Evolutionary conservation across 306 rosid genomes (phyloP).

Genomic region (Potentilla sterilis): DNA sequence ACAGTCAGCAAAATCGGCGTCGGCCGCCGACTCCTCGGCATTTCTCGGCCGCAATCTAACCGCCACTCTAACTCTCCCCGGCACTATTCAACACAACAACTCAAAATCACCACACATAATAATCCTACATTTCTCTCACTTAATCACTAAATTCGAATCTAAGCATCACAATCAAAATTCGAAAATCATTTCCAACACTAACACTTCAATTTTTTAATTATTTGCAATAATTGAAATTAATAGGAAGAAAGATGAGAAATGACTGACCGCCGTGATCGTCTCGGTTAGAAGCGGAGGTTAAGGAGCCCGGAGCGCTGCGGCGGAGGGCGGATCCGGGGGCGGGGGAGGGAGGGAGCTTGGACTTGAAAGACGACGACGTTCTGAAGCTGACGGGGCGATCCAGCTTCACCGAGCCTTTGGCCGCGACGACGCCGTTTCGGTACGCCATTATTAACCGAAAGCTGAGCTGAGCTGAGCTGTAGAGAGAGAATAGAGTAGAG

Average conservation of each 20-base stretch:
- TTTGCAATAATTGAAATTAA: not conserved
- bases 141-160: not conserved
- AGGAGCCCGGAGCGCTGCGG: constrained; percentile 37
- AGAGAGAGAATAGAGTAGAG: not conserved
- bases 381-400: constrained; percentile 43
- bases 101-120: not conserved
- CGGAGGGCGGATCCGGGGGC: constrained; percentile 45
- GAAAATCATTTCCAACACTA: not conserved
- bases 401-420: constrained; percentile 32
- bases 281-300: constrained; percentile 23
- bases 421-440: constrained; percentile 34
- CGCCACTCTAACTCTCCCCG: constrained; percentile 95
- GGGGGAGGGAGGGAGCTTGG: constrained; percentile 32
- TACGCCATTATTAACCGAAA: constrained; percentile 16
- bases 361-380: constrained; percentile 48
- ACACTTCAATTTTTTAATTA: not conserved
- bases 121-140: not conserved
- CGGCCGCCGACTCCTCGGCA: constrained; percentile 73
- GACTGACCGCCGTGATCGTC: constrained; percentile 41
- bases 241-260: no score
- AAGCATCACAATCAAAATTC: not conserved
- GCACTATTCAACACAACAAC: constrained; percentile 45
- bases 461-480: not conserved
- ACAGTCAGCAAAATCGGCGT: constrained; percentile 92
- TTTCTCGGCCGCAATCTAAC: constrained; percentile 87